These are phyloP conservation scores for Claviceps capensis DNA, from an alignment of 2,329 filamentous ascomycete species.

Conservation along the genomic window DNA sequence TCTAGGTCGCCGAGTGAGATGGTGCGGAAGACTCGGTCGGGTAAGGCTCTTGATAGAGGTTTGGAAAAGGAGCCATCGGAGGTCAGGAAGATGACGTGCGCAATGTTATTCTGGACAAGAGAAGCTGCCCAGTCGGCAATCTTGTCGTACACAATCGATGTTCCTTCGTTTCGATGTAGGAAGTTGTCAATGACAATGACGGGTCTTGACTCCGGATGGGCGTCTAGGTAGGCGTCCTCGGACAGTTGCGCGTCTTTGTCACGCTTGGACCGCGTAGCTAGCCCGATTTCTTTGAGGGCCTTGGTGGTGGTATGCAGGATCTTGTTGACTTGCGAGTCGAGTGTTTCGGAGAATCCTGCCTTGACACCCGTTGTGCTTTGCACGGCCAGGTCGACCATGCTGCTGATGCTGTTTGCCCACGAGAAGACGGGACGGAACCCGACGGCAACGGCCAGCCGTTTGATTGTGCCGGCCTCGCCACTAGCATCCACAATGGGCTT, in stretches of 20 bases:
- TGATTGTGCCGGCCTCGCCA: slow-evolving; percentile 76
- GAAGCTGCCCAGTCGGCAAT: slow-evolving; percentile 81
- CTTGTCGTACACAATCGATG: slow-evolving; percentile 57
- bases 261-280: slow-evolving; percentile 54
- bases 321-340: slow-evolving; percentile 79
- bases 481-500: slow-evolving; percentile 84
- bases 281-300: slow-evolving; percentile 64
- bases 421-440: slow-evolving; percentile 90
- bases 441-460: slow-evolving; percentile 65
- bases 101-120: slow-evolving; percentile 74
- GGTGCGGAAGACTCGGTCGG: slow-evolving; percentile 80
- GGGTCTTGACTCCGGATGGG: slow-evolving; percentile 69
- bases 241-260: slow-evolving; percentile 60
- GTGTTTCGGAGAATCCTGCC: slow-evolving; percentile 82
- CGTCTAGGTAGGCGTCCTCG: slow-evolving; percentile 80
- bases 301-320: slow-evolving; percentile 74
- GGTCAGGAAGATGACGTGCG: slow-evolving; percentile 89
- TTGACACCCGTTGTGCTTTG: slow-evolving; percentile 92
- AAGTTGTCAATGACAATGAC: slow-evolving; percentile 90
- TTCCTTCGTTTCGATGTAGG: slow-evolving; percentile 60
- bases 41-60: slow-evolving; percentile 70
- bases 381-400: slow-evolving; percentile 80
- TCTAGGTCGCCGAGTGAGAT: slow-evolving; percentile 78
- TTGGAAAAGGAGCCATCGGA: slow-evolving; percentile 83
- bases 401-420: slow-evolving; percentile 91